Evolutionary conservation across 495 filamentous ascomycete genomes (phyloP), one percentile per base, ranked within the genome.

Genomic region (Xylaria flabelliformis): DNA sequence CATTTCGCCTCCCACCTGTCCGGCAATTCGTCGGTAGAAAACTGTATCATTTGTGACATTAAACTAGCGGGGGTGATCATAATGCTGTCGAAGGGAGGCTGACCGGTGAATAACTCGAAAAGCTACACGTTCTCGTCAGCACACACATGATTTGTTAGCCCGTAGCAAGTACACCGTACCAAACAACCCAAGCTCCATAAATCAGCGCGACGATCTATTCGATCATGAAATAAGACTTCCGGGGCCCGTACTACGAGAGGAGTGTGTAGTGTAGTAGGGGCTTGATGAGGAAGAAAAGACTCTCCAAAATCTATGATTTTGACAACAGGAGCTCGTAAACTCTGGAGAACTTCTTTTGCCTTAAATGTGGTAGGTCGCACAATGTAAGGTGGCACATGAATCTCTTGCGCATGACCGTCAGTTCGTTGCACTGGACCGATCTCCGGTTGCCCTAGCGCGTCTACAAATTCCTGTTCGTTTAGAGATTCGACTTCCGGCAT

Each of bases 241-340:
- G 50, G 65, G 12, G 65, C 65, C 17, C 65, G 50, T 39, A 67
- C 65, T 13, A 50, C 32, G 12, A 67, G 51, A 26, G 65, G 65
- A 24, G 65, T 67, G 50, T 56, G 50, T 10, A 67, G 19, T 15
- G 65, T 39, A 50, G 29, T 39, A 12, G 50, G 32, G 44, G 8
- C 36, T 9, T 56, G 17, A 39, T 50, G n/a, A 21, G 32, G 32
- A 50, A 41, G 34, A 32, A 67, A 67, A n/a, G 65, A 32, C 48
- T 56, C 65, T 19, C 65, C 50, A 26, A 55, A 67, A 42, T 56
- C 65, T n/a, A 56, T 41, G 50, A 67, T 55, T 56, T 67, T 67
- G 50, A 56, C 24, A 55, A 32, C 24, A 29, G 64, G 42, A n/a
- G n/a, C 42, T 9, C 24, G 41, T 46, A 64, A 64, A 46, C 41